Evolutionary conservation across 805 yeast species (phyloP), one percentile per base, ranked within the genome.

Genomic region (Hanseniaspora mollemarum): DNA sequence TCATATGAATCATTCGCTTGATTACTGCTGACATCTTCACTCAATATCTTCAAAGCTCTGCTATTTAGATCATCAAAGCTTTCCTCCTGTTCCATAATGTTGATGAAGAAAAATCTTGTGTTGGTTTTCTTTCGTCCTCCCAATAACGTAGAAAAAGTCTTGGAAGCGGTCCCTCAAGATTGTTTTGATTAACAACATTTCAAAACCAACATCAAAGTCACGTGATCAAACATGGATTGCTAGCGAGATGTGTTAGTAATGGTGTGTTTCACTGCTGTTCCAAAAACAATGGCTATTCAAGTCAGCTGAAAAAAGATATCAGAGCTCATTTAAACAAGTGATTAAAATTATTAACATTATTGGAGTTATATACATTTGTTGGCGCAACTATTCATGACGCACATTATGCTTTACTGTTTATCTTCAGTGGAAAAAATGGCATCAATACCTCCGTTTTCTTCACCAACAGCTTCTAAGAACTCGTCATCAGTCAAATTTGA

Each of bases 401-500:
- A 33, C n/a, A 15, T 8, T 4, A n/a, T 18, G 19, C n/a, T 12
- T 22, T 38, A 22, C 7, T 38, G 10, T 38, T 38, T 22, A 15
- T 22, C 35, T 28, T 35, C 25, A 24, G 18, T 1, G 5, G 58
- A 55, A 9, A 60, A 38, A 4, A 60, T 60, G 10, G 56, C 58
- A 37, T 60, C 63, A 13, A 60, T 60, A 35, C 44, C 44, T 29
- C 39, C 51, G 13, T 53, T 46, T 28, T 58, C 58, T 19, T 52
- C 53, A 28, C 62, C 62, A 13, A 60, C 57, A 61, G 58, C 68
- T 58, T 32, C 59, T 52, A 46, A 45, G 39, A 56, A 61, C 26
- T 60, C 59, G 22, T 60, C 65, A 21, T 49, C 70, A 51, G 62
- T 55, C n/a, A 65, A 46, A 43, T 62, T 63, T 12, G 66, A 61